These are phyloP conservation scores for Grigorovia humatica DNA, from an alignment of 805 yeast genomes.

Conservation along the genomic window DNA sequence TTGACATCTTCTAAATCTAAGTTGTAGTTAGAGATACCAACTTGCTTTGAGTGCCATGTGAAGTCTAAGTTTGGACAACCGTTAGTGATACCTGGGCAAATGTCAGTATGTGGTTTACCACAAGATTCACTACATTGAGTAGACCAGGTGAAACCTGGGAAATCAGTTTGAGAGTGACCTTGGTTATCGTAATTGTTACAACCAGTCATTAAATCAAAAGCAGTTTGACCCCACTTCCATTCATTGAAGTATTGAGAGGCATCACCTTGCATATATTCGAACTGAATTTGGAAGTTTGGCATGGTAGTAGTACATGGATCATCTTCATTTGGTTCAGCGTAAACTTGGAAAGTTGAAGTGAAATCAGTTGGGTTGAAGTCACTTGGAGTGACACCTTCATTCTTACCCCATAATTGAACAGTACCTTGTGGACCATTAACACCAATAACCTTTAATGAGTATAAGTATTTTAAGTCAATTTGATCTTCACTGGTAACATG, in stretches of 20 bases:
- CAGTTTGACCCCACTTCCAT: conserved; percentile 9
- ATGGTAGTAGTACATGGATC: conserved; percentile 9
- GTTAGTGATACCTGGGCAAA: background rate
- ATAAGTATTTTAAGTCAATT: conserved; percentile 10
- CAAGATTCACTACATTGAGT: background rate
- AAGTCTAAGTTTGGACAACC: conserved; percentile 14
- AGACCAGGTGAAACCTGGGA: conserved; percentile 8
- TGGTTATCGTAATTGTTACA: conserved; percentile 12
- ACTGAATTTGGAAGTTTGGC: conserved; percentile 16
- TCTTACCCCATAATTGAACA: conserved; percentile 10
- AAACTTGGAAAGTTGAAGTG: conserved; percentile 12
- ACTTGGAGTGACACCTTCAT: conserved; percentile 8
- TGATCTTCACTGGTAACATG: conserved; percentile 11
- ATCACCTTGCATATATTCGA: conserved; percentile 8
- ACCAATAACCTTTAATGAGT: conserved; percentile 11
- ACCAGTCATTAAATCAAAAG: conserved; percentile 14
- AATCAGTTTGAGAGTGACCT: conserved; percentile 14
- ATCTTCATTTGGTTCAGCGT: conserved; percentile 4
- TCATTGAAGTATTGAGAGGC: background rate
- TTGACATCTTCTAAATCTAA: conserved; percentile 9
- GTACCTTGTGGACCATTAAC: conserved; percentile 11
- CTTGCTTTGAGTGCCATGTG: conserved; percentile 5
- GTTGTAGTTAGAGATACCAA: conserved; percentile 8
- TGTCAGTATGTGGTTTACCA: background rate
- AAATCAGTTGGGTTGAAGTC: conserved; percentile 14